Evolutionary conservation across 192 early-diverging fungal genomes (phyloP).

Genomic region (Backusella liffmaniae): DNA sequence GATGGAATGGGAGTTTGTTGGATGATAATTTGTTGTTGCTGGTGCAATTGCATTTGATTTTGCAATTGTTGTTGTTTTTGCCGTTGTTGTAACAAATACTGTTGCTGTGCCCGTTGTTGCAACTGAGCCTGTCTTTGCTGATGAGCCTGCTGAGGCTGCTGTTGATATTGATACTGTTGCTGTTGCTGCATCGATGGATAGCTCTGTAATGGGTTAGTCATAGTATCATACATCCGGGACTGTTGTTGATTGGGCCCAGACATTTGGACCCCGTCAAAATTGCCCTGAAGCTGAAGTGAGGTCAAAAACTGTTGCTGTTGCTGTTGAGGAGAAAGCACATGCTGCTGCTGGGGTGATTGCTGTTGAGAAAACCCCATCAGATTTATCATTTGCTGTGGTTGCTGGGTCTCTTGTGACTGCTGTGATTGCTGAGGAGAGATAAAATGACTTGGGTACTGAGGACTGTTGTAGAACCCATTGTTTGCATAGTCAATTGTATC

Average conservation of each 20-base stretch:
- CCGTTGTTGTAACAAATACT: neutral
- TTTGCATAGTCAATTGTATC: constrained; percentile 6
- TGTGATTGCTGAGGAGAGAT: neutral
- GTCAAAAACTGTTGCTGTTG: neutral
- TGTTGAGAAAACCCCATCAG: neutral
- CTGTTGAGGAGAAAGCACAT: neutral
- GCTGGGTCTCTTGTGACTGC: neutral
- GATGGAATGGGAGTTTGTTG: neutral
- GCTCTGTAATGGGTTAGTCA: constrained; percentile 3
- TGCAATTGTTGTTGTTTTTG: constrained; percentile 4
- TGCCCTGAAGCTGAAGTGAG: constrained; percentile 11
- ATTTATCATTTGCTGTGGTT: neutral
- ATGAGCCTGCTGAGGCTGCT: neutral
- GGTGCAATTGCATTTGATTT: neutral
- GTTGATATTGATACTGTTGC: neutral
- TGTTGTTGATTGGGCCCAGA: constrained; percentile 17
- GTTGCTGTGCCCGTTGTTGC: neutral
- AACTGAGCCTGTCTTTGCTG: neutral
- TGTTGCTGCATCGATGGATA: constrained; percentile 11
- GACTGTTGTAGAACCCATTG: constrained; percentile 6
- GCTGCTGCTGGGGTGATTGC: neutral
- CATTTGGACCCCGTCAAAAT: constrained; percentile 19
- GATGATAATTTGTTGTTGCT: neutral
- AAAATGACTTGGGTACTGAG: constrained; percentile 6
- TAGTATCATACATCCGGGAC: constrained; percentile 8